phyloP scores from a whole-genome alignment of 306 rosid species.

The Trifolium pratense region DNA sequence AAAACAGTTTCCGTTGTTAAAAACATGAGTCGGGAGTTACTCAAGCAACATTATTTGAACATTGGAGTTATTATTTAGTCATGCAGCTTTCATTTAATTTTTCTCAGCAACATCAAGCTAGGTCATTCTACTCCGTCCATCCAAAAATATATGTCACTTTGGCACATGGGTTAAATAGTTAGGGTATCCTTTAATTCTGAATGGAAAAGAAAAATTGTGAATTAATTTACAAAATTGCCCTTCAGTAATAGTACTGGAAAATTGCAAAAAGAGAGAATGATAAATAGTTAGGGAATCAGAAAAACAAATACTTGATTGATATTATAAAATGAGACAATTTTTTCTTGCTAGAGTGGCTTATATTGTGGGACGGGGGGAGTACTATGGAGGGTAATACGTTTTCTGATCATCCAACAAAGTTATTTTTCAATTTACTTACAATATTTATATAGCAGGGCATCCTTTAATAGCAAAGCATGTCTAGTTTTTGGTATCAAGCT shows the following conservation, averaged over 20 bases:
- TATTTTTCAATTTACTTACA: constrained; percentile 17
- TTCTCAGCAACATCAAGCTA: constrained; percentile 4
- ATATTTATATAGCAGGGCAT: background rate
- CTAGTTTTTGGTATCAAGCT: constrained; percentile 32
- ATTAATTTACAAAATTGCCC: background rate
- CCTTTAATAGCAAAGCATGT: constrained; percentile 29
- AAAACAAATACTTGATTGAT: background rate
- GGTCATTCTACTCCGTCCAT: background rate
- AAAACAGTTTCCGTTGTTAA: too few relatives aligned
- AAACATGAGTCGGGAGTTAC: too few relatives aligned
- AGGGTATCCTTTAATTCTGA: too few relatives aligned
- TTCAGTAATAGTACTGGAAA: background rate
- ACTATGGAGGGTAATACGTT: background rate
- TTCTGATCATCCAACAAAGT: constrained; percentile 18
- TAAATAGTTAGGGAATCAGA: background rate
- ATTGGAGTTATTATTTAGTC: constrained; percentile 6
- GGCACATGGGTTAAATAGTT: background rate
- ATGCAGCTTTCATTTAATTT: constrained; percentile 16
- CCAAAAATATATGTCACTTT: background rate
- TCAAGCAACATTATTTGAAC: constrained; percentile 16
- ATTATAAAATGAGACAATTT: background rate
- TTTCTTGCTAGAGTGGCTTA: background rate
- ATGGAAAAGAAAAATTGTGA: background rate
- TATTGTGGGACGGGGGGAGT: too few relatives aligned
- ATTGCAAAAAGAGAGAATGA: background rate